Evolutionary conservation across 129 eudicot species (phyloP), one percentile per base, ranked within the genome.

Genomic region (Saussurea involucrata): DNA sequence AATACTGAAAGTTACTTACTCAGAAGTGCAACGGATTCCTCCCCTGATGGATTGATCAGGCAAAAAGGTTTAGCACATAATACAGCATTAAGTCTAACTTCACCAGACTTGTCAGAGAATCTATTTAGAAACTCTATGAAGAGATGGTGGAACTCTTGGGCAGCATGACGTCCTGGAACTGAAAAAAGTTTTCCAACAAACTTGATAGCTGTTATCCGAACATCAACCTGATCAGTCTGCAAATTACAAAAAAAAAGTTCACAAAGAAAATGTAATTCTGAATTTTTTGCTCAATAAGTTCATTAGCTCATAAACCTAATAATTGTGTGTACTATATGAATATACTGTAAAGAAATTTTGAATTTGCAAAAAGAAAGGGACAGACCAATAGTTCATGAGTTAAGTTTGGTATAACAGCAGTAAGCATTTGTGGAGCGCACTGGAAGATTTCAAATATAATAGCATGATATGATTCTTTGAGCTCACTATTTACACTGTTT

Each of bases 191-290:
- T 92, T 42, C 91, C 97, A 12, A 90, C 85, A 76, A 92, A 82
- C 74, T 88, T 87, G 40, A 95, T 77, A 78, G 95, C 96, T 88
- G 94, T 87, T 80, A 95, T 89, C 46, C 99, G 93, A 55, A 85
- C 95, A 88, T 95, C 99, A 79, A 95, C 96, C 83, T 92, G 97
- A 81, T 92, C 97, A 76, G 91, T 88, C 99, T 95, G 92, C 85
- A 77, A 67, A 72, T 68, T 53, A 63, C 78, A 68, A 32, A 33
- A 72, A 60, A 32, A 36, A 20, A 37, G 22, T 21, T n/a, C 63
- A 66, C 3, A 25, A 0, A n/a, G 31, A 69, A 78, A 18, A 22
- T 53, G 22, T 18, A 53, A 0, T 22, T 60, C 65, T 60, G 60
- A 29, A 58, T 17, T 34, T 17, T 9, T 32, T 71, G 63, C 53